Conservation (phyloP, 352 stramenopile genomes). For the Phytophthora pseudosyringae region DNA sequence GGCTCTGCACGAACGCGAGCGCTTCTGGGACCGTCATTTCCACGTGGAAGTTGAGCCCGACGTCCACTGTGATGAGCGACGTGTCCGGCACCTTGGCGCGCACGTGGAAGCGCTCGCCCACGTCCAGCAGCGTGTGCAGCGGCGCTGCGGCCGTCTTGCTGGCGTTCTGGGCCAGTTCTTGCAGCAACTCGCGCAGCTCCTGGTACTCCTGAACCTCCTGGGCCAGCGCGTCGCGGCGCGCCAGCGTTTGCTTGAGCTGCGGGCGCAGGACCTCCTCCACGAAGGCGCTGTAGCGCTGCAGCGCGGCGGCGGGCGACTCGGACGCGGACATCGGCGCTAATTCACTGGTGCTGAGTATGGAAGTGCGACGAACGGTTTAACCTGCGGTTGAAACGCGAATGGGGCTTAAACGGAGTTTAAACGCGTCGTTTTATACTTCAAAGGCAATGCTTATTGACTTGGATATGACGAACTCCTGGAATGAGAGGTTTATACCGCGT, state of each 20-base stretch:
- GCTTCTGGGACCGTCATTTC: conserved; percentile 81
- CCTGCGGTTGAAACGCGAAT: not conserved
- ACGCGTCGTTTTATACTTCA: too few species aligned
- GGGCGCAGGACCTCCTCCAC: conserved; percentile 75
- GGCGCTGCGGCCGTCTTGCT: conserved; percentile 9
- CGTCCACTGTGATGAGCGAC: conserved; percentile 68
- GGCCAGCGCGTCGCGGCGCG: conserved; percentile 52
- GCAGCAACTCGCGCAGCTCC: conserved; percentile 55
- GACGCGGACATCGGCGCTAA: conserved; percentile 4
- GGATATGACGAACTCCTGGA: too few species aligned
- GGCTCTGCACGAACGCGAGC: conserved; percentile 54
- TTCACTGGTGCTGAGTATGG: conserved; percentile 23
- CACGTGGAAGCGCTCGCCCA: conserved; percentile 78
- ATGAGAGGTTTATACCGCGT: too few species aligned
- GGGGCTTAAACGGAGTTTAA: not conserved
- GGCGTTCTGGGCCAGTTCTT: conserved; percentile 34
- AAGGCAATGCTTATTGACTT: too few species aligned
- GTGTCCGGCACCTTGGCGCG: conserved; percentile 68
- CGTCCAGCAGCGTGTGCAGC: conserved; percentile 64
- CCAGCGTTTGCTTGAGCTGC: conserved; percentile 68
- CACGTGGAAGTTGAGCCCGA: conserved; percentile 78
- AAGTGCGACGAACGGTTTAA: not conserved
- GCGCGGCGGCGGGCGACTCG: conserved; percentile 33
- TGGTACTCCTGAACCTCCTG: conserved; percentile 72
- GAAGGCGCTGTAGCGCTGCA: conserved; percentile 72